Evolutionary conservation across 208 protist species (phyloP).

Genomic region (Acanthamoeba culbertsoni): DNA sequence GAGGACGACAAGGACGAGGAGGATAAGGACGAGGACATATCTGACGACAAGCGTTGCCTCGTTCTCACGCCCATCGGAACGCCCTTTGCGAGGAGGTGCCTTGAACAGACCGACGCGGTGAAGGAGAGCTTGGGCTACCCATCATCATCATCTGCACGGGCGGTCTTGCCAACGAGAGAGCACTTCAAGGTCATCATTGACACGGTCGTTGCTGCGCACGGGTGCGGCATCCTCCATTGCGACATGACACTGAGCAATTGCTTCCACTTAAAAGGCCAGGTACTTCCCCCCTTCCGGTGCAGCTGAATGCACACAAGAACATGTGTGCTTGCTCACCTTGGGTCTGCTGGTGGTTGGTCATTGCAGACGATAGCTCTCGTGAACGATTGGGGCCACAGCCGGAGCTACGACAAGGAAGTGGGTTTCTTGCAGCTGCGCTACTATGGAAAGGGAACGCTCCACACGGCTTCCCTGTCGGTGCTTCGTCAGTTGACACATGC

Average conservation of each 20-base stretch:
- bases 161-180: background rate
- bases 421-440: background rate
- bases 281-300: background rate
- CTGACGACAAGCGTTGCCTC: background rate
- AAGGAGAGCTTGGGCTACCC: background rate
- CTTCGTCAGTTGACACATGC: background rate
- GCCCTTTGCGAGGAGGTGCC: background rate
- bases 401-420: background rate
- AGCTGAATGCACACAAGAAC: background rate
- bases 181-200: background rate
- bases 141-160: background rate
- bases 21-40: background rate
- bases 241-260: conserved; percentile 5
- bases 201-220: background rate
- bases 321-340: too few relatives aligned
- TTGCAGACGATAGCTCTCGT: background rate
- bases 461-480: too few relatives aligned
- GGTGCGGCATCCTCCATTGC: background rate
- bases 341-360: too few relatives aligned
- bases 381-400: conserved; percentile 24
- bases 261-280: background rate
- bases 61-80: background rate
- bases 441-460: too few relatives aligned
- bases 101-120: background rate
- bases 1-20: too few relatives aligned